phyloP scores from a whole-genome alignment of 169 alveolate species.

The Plasmodium chabaudi region DNA sequence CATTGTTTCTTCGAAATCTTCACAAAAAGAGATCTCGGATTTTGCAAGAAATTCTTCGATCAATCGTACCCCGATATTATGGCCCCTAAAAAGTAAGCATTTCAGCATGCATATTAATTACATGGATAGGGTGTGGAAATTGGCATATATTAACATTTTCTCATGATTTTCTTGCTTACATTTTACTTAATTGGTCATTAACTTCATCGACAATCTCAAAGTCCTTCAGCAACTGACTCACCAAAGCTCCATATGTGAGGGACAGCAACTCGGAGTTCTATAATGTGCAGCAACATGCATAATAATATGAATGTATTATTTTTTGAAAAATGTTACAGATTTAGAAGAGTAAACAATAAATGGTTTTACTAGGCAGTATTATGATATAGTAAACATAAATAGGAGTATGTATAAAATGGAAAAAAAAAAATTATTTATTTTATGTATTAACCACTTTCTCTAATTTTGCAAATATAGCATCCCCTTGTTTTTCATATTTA shows the following conservation, averaged over 20 bases:
- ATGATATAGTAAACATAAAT: no score
- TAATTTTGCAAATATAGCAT: slow-evolving; percentile 83
- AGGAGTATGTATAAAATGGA: background rate
- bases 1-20: slow-evolving; percentile 82
- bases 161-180: slow-evolving; percentile 47
- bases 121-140: background rate
- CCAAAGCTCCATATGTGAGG: slow-evolving; percentile 92
- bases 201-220: slow-evolving; percentile 93
- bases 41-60: slow-evolving; percentile 86
- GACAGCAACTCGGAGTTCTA: slow-evolving; percentile 92
- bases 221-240: slow-evolving; percentile 92
- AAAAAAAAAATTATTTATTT: background rate
- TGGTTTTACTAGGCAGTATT: no score
- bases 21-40: slow-evolving; percentile 83
- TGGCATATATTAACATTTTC: background rate
- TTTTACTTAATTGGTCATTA: slow-evolving; percentile 87
- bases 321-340: background rate
- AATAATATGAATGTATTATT: slow-evolving; percentile 11
- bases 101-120: background rate
- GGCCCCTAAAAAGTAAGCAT: slow-evolving; percentile 76
- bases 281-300: background rate
- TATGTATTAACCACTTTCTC: slow-evolving; percentile 80
- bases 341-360: no score
- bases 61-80: slow-evolving; percentile 81
- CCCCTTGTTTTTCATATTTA: slow-evolving; percentile 83